Base-by-base conservation (phyloP, 2,329 filamentous ascomycete species). In the Colletotrichum sublineola region DNA sequence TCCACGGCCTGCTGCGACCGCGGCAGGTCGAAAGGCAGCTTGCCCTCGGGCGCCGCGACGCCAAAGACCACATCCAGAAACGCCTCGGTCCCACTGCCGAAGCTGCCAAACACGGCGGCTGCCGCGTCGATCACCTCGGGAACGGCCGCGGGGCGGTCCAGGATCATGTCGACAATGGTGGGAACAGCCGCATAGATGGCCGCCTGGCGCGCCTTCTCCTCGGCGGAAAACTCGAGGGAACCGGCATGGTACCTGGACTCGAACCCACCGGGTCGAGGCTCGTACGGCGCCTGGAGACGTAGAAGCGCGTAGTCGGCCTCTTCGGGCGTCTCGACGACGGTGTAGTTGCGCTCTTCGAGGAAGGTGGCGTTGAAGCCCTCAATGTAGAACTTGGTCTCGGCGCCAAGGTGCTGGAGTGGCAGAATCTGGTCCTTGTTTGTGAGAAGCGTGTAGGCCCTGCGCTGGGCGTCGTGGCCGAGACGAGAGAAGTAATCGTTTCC, bases 21-120 rank as follows among this genome's bases (percentile, higher is more conserved):
- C 0, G 86, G 85, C 44, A 88, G 66, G 75, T 87, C 85, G 75
- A 86, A 85, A 0, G 84, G 84, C 67, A 86, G 71, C 75, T 79
- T 82, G 0, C 85, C 85, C 67, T 81, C 75, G 0, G 85, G 85
- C 15, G 76, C 75, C 9, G 78, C 79, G 2, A 79, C 74, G 0
- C 78, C 79, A 64, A 86, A 84, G 0, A 86, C 52, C 0, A 86
- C 79, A 71, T 86, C 84, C 5, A 87, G 66, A 68, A 86, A 84
- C 0, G 84, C 84, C 5, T 84, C 80, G 0, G 78, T 76, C 20
- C 80, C 78, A 44, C 80, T 82, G 0, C 84, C 84, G 63, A 80
- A 86, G 73, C 80, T 85, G 8, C 76, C 83, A 36, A 85, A 73
- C 9, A 85, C 67, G 5, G 83, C 84, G 1, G 79, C 77, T 2